A percentile compares a stretch with the other conserved stretches of the same genome.
phyloP scores from a whole-genome alignment of 352 stramenopile genomes.

The Bremia lactucae region DNA sequence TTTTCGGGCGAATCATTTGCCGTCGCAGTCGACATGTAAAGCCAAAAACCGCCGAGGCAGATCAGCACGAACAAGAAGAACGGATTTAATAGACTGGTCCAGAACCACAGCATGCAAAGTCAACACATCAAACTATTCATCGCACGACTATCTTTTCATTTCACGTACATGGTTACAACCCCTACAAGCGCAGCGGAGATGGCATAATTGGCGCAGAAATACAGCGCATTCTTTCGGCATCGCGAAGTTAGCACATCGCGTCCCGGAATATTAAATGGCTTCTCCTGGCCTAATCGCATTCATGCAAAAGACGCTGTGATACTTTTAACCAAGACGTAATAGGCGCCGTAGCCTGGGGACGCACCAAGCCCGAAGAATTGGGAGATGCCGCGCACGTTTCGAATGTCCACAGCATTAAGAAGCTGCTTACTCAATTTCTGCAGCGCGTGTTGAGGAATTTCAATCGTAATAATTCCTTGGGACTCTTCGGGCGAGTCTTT shows the following conservation, averaged over 20 bases:
- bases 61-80: slow-evolving; percentile 85
- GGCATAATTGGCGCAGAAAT: slow-evolving; percentile 80
- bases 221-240: slow-evolving; percentile 70
- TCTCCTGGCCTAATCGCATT: slow-evolving; percentile 52
- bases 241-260: slow-evolving; percentile 50
- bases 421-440: slow-evolving; percentile 60
- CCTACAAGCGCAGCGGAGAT: slow-evolving; percentile 63
- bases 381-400: slow-evolving; percentile 69
- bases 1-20: slow-evolving; percentile 62
- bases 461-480: slow-evolving; percentile 54
- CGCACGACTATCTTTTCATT: neutral
- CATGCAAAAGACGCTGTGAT: neutral
- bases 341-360: slow-evolving; percentile 1
- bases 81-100: slow-evolving; percentile 76
- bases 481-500: slow-evolving; percentile 44
- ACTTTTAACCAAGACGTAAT: neutral
- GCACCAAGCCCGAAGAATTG: slow-evolving; percentile 74
- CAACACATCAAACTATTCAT: neutral
- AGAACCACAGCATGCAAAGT: too few species aligned
- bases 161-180: slow-evolving; percentile 71
- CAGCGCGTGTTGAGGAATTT: slow-evolving; percentile 51
- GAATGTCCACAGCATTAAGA: slow-evolving; percentile 49
- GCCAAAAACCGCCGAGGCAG: slow-evolving; percentile 69
- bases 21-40: slow-evolving; percentile 63
- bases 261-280: slow-evolving; percentile 72